Evolutionary conservation across 2,329 filamentous ascomycete genomes (phyloP), one percentile per base, ranked within the genome.

Genomic region (Diaporthe sp.): DNA sequence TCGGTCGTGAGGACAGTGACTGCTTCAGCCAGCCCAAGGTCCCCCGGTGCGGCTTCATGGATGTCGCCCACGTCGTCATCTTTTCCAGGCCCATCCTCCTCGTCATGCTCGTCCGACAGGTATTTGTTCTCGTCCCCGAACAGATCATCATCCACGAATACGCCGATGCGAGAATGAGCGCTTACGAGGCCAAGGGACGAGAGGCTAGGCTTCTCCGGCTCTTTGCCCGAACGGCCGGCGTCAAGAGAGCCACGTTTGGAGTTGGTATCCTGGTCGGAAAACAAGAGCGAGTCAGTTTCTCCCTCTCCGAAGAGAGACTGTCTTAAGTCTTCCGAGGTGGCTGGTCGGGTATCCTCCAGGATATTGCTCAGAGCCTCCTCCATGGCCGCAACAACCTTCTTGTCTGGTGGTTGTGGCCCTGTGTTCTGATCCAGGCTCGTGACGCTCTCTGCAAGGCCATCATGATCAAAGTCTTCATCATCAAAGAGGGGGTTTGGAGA

Each of bases 341-440:
- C 86, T 20, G 89, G 89, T 47, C 88, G 92, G 65, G 94, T 91
- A 78, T 95, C 92, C 79, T 95, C 95, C 87, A 99, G 94, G 77
- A 99, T 99, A 78, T 96, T 94, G 78, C 94, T 98, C 67, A 99
- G 88, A 22, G 96, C 97, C 78, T 94, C 92, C 82, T 98, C 96
- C 90, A 99, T 96, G 4, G 95, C 96, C 84, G 97, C 92, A 8
- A 99, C 95, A 39, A 98, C 93, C 76, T 93, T 90, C 0, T 90
- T 94, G 80, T 98, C 94, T 8, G 94, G 93, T 0, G 87, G 87
- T 31, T 88, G 88, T 75, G 88, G 88, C 13, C 89, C 88, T n/a
- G 86, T 87, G 57, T 95, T 94, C 63, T 93, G 92, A 31, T 96
- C 94, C 12, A 98, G 86, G 79, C 95, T 98, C 71, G 95, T 90